Evolutionary conservation across 306 rosid species (phyloP).

Genomic region (Quercus gilva): DNA sequence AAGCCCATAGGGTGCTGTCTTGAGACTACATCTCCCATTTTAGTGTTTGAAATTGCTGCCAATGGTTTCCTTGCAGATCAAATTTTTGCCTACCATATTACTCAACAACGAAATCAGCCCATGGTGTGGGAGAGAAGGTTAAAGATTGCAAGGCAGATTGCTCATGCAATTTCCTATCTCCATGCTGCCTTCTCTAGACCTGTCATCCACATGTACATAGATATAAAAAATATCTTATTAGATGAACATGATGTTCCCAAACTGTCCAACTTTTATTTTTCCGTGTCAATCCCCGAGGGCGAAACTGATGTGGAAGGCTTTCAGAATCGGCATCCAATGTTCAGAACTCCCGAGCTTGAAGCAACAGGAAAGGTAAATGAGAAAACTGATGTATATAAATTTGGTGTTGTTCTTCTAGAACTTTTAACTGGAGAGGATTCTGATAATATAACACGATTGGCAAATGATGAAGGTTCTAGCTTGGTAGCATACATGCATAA

Average conservation of each 20-base stretch:
- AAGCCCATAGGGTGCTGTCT: neutral
- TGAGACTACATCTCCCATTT: neutral
- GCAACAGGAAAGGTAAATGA: neutral
- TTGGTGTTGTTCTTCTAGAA: neutral
- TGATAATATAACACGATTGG: no score
- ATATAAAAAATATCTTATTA: neutral
- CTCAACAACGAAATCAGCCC: neutral
- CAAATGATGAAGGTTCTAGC: neutral
- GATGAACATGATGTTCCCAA: neutral
- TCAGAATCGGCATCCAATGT: no score
- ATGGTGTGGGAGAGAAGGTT: neutral
- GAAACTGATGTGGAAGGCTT: neutral
- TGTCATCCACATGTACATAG: constrained; percentile 3
- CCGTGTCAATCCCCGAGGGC: constrained; percentile 7
- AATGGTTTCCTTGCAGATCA: neutral
- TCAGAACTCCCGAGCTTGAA: no score
- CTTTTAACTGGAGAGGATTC: neutral
- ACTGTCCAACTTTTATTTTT: neutral
- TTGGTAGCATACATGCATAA: neutral
- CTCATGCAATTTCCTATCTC: neutral
- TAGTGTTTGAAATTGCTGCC: neutral
- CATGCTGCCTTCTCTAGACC: neutral
- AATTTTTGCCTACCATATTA: neutral
- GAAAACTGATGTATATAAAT: constrained; percentile 8
- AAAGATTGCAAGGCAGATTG: neutral